Conservation (phyloP, 345 rosid genomes). For the Eutrema yunnanense region DNA sequence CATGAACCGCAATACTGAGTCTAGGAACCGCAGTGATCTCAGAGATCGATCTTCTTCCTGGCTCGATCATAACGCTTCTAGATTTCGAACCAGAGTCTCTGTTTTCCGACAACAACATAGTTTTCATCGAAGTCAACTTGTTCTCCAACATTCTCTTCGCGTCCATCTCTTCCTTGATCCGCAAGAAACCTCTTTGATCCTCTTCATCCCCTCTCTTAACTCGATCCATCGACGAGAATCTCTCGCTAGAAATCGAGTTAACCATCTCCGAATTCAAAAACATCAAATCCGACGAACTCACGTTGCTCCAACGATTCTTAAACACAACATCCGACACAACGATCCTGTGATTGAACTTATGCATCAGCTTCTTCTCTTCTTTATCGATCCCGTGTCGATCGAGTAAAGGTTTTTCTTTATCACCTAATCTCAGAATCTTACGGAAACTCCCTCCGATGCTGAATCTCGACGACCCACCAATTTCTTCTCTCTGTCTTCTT, state of each 20-base stretch:
- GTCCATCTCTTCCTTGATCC: slow-evolving; percentile 62
- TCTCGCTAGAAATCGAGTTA: slow-evolving; percentile 41
- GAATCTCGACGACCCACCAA: slow-evolving; percentile 56
- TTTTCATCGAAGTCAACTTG: slow-evolving; percentile 30
- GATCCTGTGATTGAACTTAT: slow-evolving; percentile 66
- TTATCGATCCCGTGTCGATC: background rate
- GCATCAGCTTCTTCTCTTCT: slow-evolving; percentile 31
- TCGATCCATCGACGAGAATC: slow-evolving; percentile 35
- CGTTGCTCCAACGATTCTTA: slow-evolving; percentile 84
- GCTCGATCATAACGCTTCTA: slow-evolving; percentile 28
- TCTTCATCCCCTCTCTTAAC: slow-evolving; percentile 18
- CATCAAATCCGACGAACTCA: slow-evolving; percentile 77
- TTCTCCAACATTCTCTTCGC: slow-evolving; percentile 51
- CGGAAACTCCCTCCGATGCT: slow-evolving; percentile 72
- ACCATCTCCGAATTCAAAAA: slow-evolving; percentile 71
- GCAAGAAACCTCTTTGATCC: slow-evolving; percentile 29
- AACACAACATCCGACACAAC: slow-evolving; percentile 64
- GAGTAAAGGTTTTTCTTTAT: slow-evolving; percentile 24
- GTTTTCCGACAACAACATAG: slow-evolving; percentile 24
- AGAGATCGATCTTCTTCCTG: slow-evolving; percentile 61
- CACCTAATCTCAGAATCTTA: slow-evolving; percentile 31
- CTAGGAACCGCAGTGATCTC: slow-evolving; percentile 71
- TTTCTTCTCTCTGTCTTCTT: slow-evolving; percentile 12
- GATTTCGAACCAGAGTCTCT: slow-evolving; percentile 17
- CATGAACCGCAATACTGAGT: slow-evolving; percentile 21